A percentile compares a stretch with the other conserved stretches of the same genome.
Conservation (phyloP, 306 rosid species). For the Dicorynia guianensis region DNA sequence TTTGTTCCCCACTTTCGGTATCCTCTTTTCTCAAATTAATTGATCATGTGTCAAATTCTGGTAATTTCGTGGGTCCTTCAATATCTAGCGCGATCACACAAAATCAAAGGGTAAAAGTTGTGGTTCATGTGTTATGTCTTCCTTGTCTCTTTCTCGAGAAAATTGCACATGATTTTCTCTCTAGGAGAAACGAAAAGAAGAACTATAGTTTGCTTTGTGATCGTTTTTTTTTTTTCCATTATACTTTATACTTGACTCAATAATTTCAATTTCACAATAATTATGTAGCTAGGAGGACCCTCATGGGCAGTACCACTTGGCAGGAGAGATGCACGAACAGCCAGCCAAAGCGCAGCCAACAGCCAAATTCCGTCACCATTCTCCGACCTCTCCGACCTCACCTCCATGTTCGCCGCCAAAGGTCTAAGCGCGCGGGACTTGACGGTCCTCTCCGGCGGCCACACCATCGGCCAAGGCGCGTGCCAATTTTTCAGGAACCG, state of each 20-base stretch:
- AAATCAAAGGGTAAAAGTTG: neutral
- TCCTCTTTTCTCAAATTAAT: constrained; percentile 27
- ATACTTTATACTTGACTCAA: neutral
- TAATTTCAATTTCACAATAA: neutral
- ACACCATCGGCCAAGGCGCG: constrained; percentile 65
- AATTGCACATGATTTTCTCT: constrained; percentile 16
- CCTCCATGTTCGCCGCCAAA: constrained; percentile 46
- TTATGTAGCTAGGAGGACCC: constrained; percentile 77
- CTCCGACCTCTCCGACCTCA: constrained; percentile 58
- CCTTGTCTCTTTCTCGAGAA: constrained; percentile 22
- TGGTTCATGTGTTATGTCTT: constrained; percentile 21
- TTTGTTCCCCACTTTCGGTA: constrained; percentile 44
- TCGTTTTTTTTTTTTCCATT: neutral
- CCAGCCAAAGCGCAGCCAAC: constrained; percentile 69
- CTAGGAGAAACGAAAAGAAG: neutral
- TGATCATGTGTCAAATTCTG: constrained; percentile 37
- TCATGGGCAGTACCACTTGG: constrained; percentile 70
- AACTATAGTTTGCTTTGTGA: neutral
- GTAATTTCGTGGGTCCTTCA: constrained; percentile 32
- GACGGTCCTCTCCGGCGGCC: constrained; percentile 77
- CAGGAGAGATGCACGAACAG: constrained; percentile 77
- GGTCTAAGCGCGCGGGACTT: constrained; percentile 59
- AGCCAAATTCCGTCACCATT: constrained; percentile 62
- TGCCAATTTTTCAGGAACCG: constrained; percentile 63
- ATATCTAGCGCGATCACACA: neutral